Conservation (phyloP, 2,329 filamentous ascomycete genomes). For the Rugonectria rugulosa region DNA sequence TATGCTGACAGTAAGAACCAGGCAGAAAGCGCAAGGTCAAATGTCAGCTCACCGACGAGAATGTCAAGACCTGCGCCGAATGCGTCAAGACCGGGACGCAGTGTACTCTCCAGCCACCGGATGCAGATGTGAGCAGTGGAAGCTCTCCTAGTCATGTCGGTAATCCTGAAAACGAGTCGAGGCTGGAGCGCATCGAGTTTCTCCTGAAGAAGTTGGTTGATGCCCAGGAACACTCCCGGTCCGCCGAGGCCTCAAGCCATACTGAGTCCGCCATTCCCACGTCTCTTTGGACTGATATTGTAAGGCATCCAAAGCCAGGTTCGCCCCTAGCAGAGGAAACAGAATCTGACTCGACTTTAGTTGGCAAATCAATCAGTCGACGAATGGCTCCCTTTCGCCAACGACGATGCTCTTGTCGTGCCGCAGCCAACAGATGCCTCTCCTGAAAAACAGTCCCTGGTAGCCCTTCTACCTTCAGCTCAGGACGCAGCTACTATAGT, state of each 20-base stretch:
- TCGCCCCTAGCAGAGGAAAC: not conserved
- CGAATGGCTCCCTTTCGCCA: not conserved
- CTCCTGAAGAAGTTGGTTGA: slow-evolving; percentile 20
- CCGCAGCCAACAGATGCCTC: not conserved
- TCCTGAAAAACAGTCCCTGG: slow-evolving; percentile 20
- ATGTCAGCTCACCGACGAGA: slow-evolving; percentile 25
- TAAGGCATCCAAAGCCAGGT: too few relatives aligned
- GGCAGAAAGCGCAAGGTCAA: slow-evolving; percentile 29
- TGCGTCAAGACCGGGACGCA: slow-evolving; percentile 19
- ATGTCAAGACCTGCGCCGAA: slow-evolving; percentile 20
- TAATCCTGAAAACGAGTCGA: slow-evolving; percentile 7
- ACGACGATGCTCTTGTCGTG: not conserved
- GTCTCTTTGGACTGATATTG: slow-evolving; percentile 20
- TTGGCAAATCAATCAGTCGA: too few relatives aligned
- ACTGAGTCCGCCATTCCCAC: not conserved
- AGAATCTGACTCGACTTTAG: not conserved
- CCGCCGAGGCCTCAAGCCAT: not conserved
- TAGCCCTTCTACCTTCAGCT: slow-evolving; percentile 20
- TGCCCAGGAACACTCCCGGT: slow-evolving; percentile 5
- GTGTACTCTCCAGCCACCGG: slow-evolving; percentile 17
- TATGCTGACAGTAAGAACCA: not conserved
- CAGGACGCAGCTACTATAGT: slow-evolving; percentile 25
- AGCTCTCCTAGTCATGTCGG: not conserved
- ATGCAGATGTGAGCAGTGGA: not conserved
- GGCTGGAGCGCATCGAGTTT: slow-evolving; percentile 20